Evolutionary conservation across 495 filamentous ascomycete species (phyloP), one percentile per base, ranked within the genome.

Genomic region (Jackrogersella multiformis): DNA sequence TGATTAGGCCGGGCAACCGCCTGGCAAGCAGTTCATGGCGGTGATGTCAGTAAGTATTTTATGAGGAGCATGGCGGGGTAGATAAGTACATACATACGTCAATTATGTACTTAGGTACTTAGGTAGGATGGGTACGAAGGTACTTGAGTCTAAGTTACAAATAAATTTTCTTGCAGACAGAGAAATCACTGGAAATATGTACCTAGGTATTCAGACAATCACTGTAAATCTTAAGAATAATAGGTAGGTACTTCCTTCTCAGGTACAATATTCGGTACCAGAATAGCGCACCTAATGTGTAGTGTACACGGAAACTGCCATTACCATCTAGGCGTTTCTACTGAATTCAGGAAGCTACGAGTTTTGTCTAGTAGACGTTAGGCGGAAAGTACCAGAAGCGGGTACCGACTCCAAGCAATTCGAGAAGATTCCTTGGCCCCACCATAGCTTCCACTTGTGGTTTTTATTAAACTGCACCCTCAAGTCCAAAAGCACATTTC

Each of bases 391-490:
- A 61, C 67, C 44, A 61, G 67, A 65, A 61, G 55, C 61, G 61
- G 61, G 61, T 70, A 70, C 67, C 67, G 28, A 51, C 28, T 48
- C 58, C 67, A 23, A 70, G 66, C 67, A 70, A 70, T 70, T 70
- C 67, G 56, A 61, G 67, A 70, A 70, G 67, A 45, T 70, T 70
- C 67, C 61, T 52, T 70, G 56, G 56, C 67, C 61, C 67, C 67
- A 70, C 67, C 61, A 65, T 56, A 70, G 67, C 67, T 70, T 61
- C 45, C 61, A 64, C 61, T 12, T 65, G 36, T 56, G 57, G 24
- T 57, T 61, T 49, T 70, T 70, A 65, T 70, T 46, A 70, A 70
- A 70, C 61, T 65, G 2, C 53, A 56, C 44, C n/a, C 30, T 61
- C 61, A 65, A 61, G 35, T 70, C 51, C 45, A 30, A 32, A 4